These are phyloP conservation scores for Hypoxylon sp. DNA, from an alignment of 2,329 filamentous ascomycete species.

Conservation along the genomic window DNA sequence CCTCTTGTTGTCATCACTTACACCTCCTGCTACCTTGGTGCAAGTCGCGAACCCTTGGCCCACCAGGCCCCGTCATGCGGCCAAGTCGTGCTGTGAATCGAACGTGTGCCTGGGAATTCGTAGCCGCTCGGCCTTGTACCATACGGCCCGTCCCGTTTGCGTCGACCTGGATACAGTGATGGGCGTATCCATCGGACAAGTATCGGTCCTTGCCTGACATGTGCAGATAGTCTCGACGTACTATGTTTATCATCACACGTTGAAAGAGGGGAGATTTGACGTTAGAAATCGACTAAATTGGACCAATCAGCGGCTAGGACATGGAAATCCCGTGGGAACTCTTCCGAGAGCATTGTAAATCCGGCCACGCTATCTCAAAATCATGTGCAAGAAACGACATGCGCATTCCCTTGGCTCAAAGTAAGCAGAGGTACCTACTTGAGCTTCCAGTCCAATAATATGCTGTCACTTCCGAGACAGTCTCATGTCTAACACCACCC, in stretches of 20 bases:
- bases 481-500: constrained; percentile 30
- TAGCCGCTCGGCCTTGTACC: constrained; percentile 26
- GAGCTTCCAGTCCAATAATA: constrained; percentile 39
- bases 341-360: constrained; percentile 30
- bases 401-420: constrained; percentile 39
- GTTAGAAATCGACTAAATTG: constrained; percentile 23
- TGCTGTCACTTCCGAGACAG: constrained; percentile 26
- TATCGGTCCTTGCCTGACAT: constrained; percentile 17
- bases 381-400: constrained; percentile 45
- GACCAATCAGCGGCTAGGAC: constrained; percentile 27
- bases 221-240: too few species aligned
- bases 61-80: constrained; percentile 30
- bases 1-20: constrained; percentile 21
- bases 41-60: constrained; percentile 29
- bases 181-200: constrained; percentile 15
- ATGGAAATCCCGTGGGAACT: constrained; percentile 17
- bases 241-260: constrained; percentile 19
- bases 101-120: constrained; percentile 27
- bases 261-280: constrained; percentile 21
- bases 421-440: constrained; percentile 37
- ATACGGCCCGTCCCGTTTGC: constrained; percentile 35
- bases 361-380: constrained; percentile 38
- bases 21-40: constrained; percentile 15
- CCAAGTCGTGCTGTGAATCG: constrained; percentile 33
- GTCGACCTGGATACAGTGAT: constrained; percentile 20